phyloP scores from a whole-genome alignment of 2,329 filamentous ascomycete genomes.

The Paecilomyces variotii region DNA sequence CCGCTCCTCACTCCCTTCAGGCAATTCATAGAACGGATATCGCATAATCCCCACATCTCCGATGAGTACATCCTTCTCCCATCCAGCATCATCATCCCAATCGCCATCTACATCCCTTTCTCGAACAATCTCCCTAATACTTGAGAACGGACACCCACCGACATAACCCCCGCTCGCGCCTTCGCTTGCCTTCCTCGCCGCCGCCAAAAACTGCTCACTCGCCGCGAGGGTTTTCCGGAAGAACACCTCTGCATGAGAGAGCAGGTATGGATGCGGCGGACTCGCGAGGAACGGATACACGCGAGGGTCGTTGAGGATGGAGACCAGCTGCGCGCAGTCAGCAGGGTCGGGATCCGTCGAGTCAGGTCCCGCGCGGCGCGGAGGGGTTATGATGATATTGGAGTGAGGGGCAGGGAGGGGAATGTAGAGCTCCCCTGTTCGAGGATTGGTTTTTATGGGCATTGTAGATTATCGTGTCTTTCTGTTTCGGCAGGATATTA shows the following conservation, averaged over 20 bases:
- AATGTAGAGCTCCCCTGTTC: conserved; percentile 16
- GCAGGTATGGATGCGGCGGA: conserved; percentile 19
- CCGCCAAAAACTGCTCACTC: neutral
- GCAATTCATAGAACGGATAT: conserved; percentile 18
- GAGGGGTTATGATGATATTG: conserved; percentile 20
- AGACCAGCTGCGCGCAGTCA: conserved; percentile 8
- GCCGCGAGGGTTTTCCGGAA: conserved; percentile 2
- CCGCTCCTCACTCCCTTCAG: conserved; percentile 9
- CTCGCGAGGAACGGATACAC: conserved; percentile 15
- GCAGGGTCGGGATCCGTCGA: neutral
- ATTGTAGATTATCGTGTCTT: neutral
- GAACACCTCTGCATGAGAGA: conserved; percentile 11
- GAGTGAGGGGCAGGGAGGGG: conserved; percentile 14
- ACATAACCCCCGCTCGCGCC: conserved; percentile 1
- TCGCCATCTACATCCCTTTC: conserved; percentile 1
- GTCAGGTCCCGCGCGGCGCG: conserved; percentile 4
- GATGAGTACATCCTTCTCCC: conserved; percentile 7
- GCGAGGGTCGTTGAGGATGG: conserved; percentile 16
- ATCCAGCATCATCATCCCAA: neutral
- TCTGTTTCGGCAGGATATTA: too few relatives aligned
- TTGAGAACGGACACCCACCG: conserved; percentile 14
- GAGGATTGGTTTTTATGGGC: neutral
- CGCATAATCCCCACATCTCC: conserved; percentile 16
- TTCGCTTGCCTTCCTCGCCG: neutral
- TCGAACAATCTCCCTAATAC: conserved; percentile 11